These are phyloP conservation scores for Cyclanthera cordifolia DNA, from an alignment of 306 rosid species.

Conservation along the genomic window DNA sequence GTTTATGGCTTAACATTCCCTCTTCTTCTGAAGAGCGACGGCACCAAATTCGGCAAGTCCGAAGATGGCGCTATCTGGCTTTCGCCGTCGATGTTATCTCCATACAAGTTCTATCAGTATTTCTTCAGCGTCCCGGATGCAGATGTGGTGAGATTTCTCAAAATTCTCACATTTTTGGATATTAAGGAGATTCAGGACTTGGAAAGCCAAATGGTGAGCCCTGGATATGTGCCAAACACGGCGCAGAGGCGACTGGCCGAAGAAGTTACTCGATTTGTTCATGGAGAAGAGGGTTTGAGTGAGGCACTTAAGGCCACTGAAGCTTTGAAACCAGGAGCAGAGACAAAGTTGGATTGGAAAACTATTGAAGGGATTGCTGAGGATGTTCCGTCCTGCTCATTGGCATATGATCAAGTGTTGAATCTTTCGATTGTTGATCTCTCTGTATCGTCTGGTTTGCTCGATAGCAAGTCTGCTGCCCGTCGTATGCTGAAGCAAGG, in stretches of 20 bases:
- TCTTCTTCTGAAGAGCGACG: constrained; percentile 75
- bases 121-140: constrained; percentile 73
- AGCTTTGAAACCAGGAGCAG: constrained; percentile 81
- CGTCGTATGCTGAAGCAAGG: constrained; percentile 88
- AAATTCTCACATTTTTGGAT: constrained; percentile 63
- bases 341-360: constrained; percentile 78
- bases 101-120: constrained; percentile 82
- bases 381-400: constrained; percentile 73
- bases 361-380: constrained; percentile 74
- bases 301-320: constrained; percentile 86
- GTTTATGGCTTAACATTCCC: constrained; percentile 84
- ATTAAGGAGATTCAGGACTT: constrained; percentile 44
- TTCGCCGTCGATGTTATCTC: constrained; percentile 48
- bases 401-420: constrained; percentile 53
- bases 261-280: constrained; percentile 80
- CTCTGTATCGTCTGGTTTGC: constrained; percentile 72
- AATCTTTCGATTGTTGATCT: constrained; percentile 61
- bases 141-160: constrained; percentile 73
- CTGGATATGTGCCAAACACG: constrained; percentile 60
- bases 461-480: constrained; percentile 78
- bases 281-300: constrained; percentile 63
- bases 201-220: constrained; percentile 48
- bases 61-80: constrained; percentile 95
- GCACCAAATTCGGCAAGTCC: constrained; percentile 84
- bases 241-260: constrained; percentile 74